Percentiles rank a stretch among this genome's conserved stretches.
Conservation (phyloP, 345 rosid species). For the thale cress (Arabidopsis thaliana) region DNA sequence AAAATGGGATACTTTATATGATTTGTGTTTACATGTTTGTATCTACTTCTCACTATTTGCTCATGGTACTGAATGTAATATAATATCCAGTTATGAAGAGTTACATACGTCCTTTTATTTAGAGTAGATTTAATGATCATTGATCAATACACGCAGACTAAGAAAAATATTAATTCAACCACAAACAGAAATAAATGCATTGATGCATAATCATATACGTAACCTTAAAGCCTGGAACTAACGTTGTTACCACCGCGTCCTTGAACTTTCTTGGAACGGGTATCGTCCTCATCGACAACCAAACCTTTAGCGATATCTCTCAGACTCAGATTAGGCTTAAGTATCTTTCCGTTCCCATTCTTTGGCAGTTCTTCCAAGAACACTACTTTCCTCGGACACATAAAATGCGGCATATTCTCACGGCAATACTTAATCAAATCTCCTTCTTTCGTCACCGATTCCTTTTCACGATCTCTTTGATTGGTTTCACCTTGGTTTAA, state of each 20-base stretch:
- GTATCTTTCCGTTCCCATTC: slow-evolving; percentile 61
- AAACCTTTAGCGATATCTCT: slow-evolving; percentile 52
- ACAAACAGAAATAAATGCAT: background rate
- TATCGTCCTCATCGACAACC: slow-evolving; percentile 19
- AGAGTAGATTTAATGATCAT: background rate
- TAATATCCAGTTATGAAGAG: background rate
- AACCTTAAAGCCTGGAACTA: slow-evolving; percentile 23
- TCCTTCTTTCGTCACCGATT: slow-evolving; percentile 35
- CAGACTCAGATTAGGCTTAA: slow-evolving; percentile 54
- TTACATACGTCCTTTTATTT: background rate
- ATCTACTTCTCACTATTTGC: background rate
- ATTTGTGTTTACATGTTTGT: background rate
- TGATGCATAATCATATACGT: background rate
- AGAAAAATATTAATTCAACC: background rate
- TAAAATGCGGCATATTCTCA: slow-evolving; percentile 54
- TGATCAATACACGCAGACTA: background rate
- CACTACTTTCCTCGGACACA: slow-evolving; percentile 62
- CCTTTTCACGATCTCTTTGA: slow-evolving; percentile 34
- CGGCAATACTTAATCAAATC: slow-evolving; percentile 55
- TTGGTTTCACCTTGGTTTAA: slow-evolving; percentile 30
- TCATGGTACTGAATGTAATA: background rate
- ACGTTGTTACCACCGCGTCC: background rate
- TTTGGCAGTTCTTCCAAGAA: slow-evolving; percentile 55
- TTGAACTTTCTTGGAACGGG: slow-evolving; percentile 9
- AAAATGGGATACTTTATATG: too few relatives aligned